A percentile compares a stretch with the other conserved stretches of the same genome.
Evolutionary conservation across 768 basidiomycete genomes (phyloP).

Genomic region (Flagelloscypha sp.): DNA sequence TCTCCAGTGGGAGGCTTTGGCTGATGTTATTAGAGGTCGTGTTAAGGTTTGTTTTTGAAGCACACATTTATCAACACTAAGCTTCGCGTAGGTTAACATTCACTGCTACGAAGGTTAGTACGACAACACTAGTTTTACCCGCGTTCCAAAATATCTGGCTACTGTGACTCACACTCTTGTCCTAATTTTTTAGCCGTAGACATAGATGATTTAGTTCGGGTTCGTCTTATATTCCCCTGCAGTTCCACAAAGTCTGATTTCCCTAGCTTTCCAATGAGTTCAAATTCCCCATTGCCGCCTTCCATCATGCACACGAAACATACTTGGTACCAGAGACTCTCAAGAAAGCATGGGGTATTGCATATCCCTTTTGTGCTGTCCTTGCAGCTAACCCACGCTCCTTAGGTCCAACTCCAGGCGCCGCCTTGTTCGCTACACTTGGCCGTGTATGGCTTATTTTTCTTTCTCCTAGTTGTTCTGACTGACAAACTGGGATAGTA

Average conservation of each 20-base stretch:
- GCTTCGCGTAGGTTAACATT: constrained; percentile 33
- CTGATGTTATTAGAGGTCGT: constrained; percentile 69
- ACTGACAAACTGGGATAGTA: constrained; percentile 25
- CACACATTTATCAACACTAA: not conserved
- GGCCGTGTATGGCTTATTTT: constrained; percentile 20
- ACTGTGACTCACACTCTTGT: constrained; percentile 19
- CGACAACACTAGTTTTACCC: not conserved
- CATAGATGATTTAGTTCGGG: constrained; percentile 61
- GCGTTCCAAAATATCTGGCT: not conserved
- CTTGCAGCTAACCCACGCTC: not conserved
- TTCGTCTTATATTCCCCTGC: constrained; percentile 15
- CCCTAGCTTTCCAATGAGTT: constrained; percentile 50
- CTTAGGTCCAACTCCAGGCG: constrained; percentile 57
- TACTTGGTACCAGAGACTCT: constrained; percentile 75
- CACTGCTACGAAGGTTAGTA: constrained; percentile 42
- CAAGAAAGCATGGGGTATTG: constrained; percentile 53
- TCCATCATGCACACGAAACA: constrained; percentile 77
- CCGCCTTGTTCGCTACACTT: constrained; percentile 66
- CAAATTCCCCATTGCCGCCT: constrained; percentile 65
- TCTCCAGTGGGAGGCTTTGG: constrained; percentile 71
- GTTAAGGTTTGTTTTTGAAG: constrained; percentile 47
- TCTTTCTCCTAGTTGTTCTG: not conserved
- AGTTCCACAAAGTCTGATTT: not conserved
- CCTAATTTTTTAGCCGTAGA: constrained; percentile 63
- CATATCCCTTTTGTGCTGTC: not conserved